Base-by-base conservation (phyloP, 139 green algal genomes). In the Coelastrella sp. region DNA sequence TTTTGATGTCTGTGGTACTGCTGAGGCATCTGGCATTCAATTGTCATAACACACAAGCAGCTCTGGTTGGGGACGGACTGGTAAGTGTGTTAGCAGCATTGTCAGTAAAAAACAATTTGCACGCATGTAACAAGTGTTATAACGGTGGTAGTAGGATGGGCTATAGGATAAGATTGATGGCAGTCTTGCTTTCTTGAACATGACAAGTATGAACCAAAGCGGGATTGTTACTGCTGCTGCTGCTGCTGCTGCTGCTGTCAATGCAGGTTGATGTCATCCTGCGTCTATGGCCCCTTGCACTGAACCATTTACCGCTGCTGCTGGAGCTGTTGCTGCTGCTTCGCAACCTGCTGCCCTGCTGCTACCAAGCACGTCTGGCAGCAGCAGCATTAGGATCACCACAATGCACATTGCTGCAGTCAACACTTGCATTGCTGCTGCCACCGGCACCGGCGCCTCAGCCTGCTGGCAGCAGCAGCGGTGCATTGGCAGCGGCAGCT, bases 291-390 rank as follows among this genome's bases (percentile, higher is more conserved):
- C 79, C 79, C 9, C 15, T 63, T 3, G 79, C 41, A 3, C 30
- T 76, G 27, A 48, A 45, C 23, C 79, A 76, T 4, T 60, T 45
- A 21, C 73, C 87, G 6, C 83, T 89, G 34, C 75, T 93, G 60
- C 89, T 91, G 43, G 90, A 93, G 89, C 69, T 89, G 76, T 79
- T 92, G 23, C 79, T 82, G 17, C 80, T 90, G 68, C 43, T 91
- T 3, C 87, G 59, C 51, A 91, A 92, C 83, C 35, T 91, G 35
- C 41, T 92, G 37, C 77, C 83, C 1, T 57, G 41, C 59, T 92
- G 89, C 63, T 41, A 83, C 11, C 40, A 86, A 48, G 89, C 89
- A 6, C 74, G 87, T 37, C 32, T 71, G 11, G 66, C 81, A 13
- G 34, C 88, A 50, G 87, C 86, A 43, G 41, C 59, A 48, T 3